These are phyloP conservation scores for Citrullus mucosospermus DNA, from an alignment of 306 rosid species.

Conservation along the genomic window DNA sequence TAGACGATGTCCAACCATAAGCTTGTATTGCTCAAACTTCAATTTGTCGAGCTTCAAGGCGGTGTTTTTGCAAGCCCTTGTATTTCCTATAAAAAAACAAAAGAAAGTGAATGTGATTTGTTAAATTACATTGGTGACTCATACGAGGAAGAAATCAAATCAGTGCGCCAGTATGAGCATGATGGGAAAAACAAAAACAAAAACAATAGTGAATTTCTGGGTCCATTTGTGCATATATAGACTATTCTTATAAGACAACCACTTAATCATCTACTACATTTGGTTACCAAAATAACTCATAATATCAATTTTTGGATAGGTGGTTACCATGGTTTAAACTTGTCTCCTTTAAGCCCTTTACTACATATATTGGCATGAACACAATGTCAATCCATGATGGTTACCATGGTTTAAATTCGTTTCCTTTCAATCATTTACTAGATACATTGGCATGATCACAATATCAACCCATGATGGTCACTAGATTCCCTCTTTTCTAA, in stretches of 20 bases:
- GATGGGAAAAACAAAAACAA: no score
- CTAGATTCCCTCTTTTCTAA: no score
- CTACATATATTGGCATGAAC: not conserved
- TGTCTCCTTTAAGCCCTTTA: not conserved
- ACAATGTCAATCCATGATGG: no score
- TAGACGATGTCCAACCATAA: slow-evolving; percentile 27
- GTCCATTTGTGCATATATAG: no score
- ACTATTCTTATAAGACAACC: no score
- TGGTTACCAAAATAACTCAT: not conserved
- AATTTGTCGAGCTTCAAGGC: slow-evolving; percentile 58
- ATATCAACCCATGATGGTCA: no score
- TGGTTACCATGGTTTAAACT: not conserved
- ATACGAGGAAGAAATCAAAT: not conserved
- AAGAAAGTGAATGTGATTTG: not conserved
- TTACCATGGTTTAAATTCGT: no score
- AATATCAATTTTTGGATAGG: not conserved
- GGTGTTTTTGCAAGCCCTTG: slow-evolving; percentile 46
- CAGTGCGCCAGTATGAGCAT: no score
- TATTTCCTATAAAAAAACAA: slow-evolving; percentile 34
- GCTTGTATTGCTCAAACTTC: slow-evolving; percentile 64
- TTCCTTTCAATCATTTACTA: no score
- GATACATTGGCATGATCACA: no score
- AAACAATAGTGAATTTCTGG: no score
- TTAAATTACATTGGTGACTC: not conserved
- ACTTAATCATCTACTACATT: no score